Base-by-base conservation (phyloP, 2,329 filamentous ascomycete species). In the Kalaharituber pfeilii region DNA sequence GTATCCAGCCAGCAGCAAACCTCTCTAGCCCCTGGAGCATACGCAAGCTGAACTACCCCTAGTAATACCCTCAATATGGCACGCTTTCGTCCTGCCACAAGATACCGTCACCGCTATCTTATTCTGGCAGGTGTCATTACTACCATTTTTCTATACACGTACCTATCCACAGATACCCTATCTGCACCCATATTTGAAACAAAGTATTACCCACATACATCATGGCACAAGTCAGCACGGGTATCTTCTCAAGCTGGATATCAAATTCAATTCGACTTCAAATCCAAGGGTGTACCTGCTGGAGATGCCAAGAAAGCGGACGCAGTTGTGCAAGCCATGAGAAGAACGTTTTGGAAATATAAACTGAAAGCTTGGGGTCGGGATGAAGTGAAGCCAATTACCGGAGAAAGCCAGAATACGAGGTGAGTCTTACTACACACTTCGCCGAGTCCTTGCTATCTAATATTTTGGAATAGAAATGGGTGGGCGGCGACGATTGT, bases 401-500 rank as follows among this genome's bases (percentile, higher is more conserved):
- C 73, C 44, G 84, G 85, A 59, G 69, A 58, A 71, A 72, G 33
- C 79, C 93, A 66, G 81, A 84, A 54, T 75, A 83, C 83, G 84
- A 69, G 60, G 71, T 65, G 33, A 33, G 1, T 7, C 4, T 4
- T 13, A 15, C 42, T 49, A 26, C 26, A 22, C n/a, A 11, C 50
- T 1, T 24, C 27, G 24, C 33, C 22, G 24, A n/a, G 15, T 9
- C 49, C 13, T 26, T 62, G 39, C 63, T 60, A 22, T 66, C 64
- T 45, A 67, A 27, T 26, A 50, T 15, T 13, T 29, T 18, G 55
- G 52, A 25, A 27, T 56, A 88, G 84, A 57, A 88, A 88, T 64
- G 81, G 79, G 53, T 94, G 86, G 86, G 86, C 86, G 25, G 84
- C 86, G 27, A 87, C 81, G 36, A 84, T 86, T 0, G 75, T 91